Evolutionary conservation across 768 basidiomycete genomes (phyloP).

Genomic region (Ramaria rubella): DNA sequence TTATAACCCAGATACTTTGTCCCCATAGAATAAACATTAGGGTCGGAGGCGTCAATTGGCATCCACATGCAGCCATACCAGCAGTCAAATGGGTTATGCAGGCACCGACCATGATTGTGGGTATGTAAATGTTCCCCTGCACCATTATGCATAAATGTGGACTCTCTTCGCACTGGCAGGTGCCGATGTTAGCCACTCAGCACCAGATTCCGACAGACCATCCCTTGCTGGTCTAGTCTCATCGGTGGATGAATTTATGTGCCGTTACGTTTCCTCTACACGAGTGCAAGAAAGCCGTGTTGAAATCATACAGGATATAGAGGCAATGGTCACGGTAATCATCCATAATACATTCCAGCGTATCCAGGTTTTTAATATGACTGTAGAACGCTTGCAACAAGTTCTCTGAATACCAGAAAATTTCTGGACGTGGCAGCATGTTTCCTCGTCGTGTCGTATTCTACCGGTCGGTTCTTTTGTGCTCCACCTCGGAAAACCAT

Average conservation of each 20-base stretch:
- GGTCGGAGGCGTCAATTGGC: slow-evolving; percentile 34
- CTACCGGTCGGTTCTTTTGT: background rate
- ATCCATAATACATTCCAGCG: too few relatives aligned
- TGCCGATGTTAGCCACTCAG: slow-evolving; percentile 51
- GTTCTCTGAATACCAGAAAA: background rate
- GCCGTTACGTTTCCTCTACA: slow-evolving; percentile 33
- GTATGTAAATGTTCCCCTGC: background rate
- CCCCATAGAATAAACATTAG: background rate
- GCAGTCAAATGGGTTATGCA: slow-evolving; percentile 42
- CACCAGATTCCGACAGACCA: slow-evolving; percentile 47
- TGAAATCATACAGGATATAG: slow-evolving; percentile 28
- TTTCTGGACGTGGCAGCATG: background rate
- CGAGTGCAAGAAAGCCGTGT: slow-evolving; percentile 24
- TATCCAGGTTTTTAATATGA: background rate
- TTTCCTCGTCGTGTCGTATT: background rate
- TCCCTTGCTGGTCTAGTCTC: slow-evolving; percentile 56
- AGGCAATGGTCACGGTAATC: slow-evolving; percentile 25
- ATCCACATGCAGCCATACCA: slow-evolving; percentile 50
- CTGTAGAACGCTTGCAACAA: slow-evolving; percentile 6
- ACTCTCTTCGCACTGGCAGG: slow-evolving; percentile 22
- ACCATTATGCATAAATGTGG: background rate
- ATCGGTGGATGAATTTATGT: slow-evolving; percentile 40
- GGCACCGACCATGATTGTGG: slow-evolving; percentile 34
- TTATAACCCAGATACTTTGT: background rate
- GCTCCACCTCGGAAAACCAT: too few relatives aligned